A percentile compares a stretch with the other conserved stretches of the same genome.
These are phyloP conservation scores for Tricholoma hemisulphureum DNA, from an alignment of 768 basidiomycete species.

Conservation along the genomic window DNA sequence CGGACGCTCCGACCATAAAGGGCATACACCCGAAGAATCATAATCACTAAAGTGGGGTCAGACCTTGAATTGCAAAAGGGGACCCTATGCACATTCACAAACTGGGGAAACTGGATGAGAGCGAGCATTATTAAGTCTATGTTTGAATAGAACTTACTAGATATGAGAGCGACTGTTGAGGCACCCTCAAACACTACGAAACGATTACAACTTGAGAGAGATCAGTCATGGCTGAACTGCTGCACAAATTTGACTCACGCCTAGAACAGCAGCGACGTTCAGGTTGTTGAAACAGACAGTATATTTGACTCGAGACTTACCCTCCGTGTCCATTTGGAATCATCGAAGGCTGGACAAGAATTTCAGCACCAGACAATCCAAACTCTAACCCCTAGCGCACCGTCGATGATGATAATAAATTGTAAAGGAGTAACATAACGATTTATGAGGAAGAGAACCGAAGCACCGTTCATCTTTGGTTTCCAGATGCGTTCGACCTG, in stretches of 20 bases:
- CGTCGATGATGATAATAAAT: slow-evolving; percentile 24
- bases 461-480: slow-evolving; percentile 20
- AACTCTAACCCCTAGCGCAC: slow-evolving; percentile 8
- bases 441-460: slow-evolving; percentile 30
- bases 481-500: slow-evolving; percentile 32
- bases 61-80: not conserved
- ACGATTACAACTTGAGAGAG: slow-evolving; percentile 17
- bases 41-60: slow-evolving; percentile 20
- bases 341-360: slow-evolving; percentile 19
- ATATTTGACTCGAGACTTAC: slow-evolving; percentile 16
- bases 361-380: not conserved
- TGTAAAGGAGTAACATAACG: slow-evolving; percentile 28
- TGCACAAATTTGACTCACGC: slow-evolving; percentile 1
- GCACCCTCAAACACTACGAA: slow-evolving; percentile 31
- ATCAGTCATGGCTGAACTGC: not conserved
- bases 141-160: slow-evolving; percentile 15
- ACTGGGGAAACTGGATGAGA: slow-evolving; percentile 8
- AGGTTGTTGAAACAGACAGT: not conserved
- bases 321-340: slow-evolving; percentile 19
- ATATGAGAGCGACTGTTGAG: slow-evolving; percentile 24
- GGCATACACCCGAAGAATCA: slow-evolving; percentile 33
- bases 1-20: slow-evolving; percentile 21
- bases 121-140: not conserved
- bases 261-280: not conserved
- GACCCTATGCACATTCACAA: slow-evolving; percentile 18